Base-by-base conservation (phyloP, 2,329 filamentous ascomycete species). In the Phoma sp. region DNA sequence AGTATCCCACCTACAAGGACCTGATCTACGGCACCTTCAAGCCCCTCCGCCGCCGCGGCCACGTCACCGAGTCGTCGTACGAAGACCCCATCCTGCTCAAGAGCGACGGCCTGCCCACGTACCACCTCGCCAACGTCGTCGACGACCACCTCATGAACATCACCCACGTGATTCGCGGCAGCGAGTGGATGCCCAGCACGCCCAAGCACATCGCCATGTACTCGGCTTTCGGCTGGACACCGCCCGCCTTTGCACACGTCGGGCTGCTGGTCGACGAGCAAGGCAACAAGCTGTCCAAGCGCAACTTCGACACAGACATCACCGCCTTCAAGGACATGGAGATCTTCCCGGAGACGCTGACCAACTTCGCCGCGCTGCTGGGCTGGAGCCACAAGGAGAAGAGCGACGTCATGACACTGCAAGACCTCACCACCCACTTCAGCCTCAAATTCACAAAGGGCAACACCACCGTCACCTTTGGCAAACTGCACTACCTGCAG, bases 151-250 rank as follows among this genome's bases (percentile, higher is more conserved):
- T 89, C 57, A 99, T 99, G 95, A 80, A 91, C 56, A 96, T 99
- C 63, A 97, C 93, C 0, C 94, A 98, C 75, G 95, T 99, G 13
- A 90, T 99, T 55, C 88, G 95, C 37, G 95, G 94, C 48, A 88
- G 89, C 82, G 95, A 99, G 84, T 99, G 95, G 95, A 89, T 99
- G 78, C 86, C 94, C 31, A 96, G 93, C 0, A 98, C 95, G 0
- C 92, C 93, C 0, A 90, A 89, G 71, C 88, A 90, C 71, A 78
- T 89, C 53, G 83, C 83, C 32, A 74, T 82, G 62, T 82, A 82
- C 64, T 61, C 74, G 8, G 80, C 80, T 0, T 82, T 82, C 45
- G 77, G 76, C 2, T 82, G 80, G 80, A 63, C 69, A 15, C 79
- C 80, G 2, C 80, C 80, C 0, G 49, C 65, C 1, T 82, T 81